phyloP scores from a whole-genome alignment of 2,329 filamentous ascomycete species.

The Knufia fluminis region DNA sequence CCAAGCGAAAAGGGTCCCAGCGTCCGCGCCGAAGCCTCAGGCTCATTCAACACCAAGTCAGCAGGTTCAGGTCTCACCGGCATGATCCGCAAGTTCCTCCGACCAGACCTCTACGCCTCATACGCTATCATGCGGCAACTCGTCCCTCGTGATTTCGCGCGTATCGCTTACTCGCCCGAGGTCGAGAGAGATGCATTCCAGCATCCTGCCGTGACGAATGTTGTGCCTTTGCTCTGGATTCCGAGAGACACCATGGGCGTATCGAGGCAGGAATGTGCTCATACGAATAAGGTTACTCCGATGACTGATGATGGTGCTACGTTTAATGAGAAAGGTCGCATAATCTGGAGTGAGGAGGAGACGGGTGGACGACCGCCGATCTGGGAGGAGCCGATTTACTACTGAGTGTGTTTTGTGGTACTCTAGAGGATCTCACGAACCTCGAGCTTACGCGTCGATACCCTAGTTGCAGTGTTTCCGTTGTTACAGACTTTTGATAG shows the following conservation, averaged over 20 bases:
- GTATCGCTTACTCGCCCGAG: constrained; percentile 52
- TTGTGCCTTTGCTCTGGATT: constrained; percentile 71
- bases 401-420: constrained; percentile 29
- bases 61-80: constrained; percentile 28
- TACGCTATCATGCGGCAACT: constrained; percentile 62
- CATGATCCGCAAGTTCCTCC: constrained; percentile 50
- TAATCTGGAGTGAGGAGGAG: constrained; percentile 49
- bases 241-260: constrained; percentile 66
- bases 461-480: background rate
- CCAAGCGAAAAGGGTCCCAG: constrained; percentile 23
- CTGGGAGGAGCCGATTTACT: constrained; percentile 48
- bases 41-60: constrained; percentile 24
- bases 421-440: no score
- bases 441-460: no score
- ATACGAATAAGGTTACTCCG: constrained; percentile 61
- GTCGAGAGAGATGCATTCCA: constrained; percentile 61
- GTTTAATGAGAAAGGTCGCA: constrained; percentile 60
- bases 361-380: constrained; percentile 46
- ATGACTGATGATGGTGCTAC: constrained; percentile 72
- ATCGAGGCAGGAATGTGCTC: constrained; percentile 64
- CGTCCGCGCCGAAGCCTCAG: constrained; percentile 23
- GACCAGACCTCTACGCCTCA: constrained; percentile 66
- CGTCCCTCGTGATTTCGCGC: constrained; percentile 50
- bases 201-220: constrained; percentile 58
- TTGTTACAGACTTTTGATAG: no score